phyloP scores from a whole-genome alignment of 2,329 filamentous ascomycete species.

The Claviceps lovelessii region DNA sequence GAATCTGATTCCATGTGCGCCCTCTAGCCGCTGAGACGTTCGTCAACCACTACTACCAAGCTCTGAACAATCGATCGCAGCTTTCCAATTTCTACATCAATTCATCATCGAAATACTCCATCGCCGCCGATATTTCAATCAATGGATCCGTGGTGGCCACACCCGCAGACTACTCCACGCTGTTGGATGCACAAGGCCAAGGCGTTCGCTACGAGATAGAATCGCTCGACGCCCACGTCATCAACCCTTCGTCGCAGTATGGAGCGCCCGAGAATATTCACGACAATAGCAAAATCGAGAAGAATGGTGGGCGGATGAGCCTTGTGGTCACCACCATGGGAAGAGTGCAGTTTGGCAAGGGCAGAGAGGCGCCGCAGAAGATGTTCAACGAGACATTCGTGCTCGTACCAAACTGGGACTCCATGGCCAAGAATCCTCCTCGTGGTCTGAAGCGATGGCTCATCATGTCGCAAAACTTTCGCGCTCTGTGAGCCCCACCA shows the following conservation, averaged over 20 bases:
- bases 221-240: constrained; percentile 61
- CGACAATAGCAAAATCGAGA: constrained; percentile 28
- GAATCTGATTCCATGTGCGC: not conserved
- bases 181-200: constrained; percentile 50
- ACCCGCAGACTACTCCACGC: constrained; percentile 49
- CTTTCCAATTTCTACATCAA: constrained; percentile 60
- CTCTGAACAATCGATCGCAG: constrained; percentile 49
- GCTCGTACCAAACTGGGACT: constrained; percentile 61
- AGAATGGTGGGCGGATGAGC: constrained; percentile 45
- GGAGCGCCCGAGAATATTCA: constrained; percentile 36
- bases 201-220: constrained; percentile 56
- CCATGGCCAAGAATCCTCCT: constrained; percentile 36
- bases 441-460: constrained; percentile 45
- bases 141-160: constrained; percentile 57
- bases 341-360: constrained; percentile 52
- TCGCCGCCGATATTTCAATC: constrained; percentile 58
- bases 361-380: constrained; percentile 45
- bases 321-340: constrained; percentile 63
- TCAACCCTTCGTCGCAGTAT: constrained; percentile 52
- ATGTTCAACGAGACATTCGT: constrained; percentile 72
- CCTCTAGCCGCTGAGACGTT: constrained; percentile 54
- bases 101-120: constrained; percentile 35
- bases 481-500: constrained; percentile 28
- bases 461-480: constrained; percentile 59
- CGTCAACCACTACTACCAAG: constrained; percentile 58